A percentile compares a stretch with the other conserved stretches of the same genome.
Conservation (phyloP, 106 monocot genomes). For the Acorus gramineus region DNA sequence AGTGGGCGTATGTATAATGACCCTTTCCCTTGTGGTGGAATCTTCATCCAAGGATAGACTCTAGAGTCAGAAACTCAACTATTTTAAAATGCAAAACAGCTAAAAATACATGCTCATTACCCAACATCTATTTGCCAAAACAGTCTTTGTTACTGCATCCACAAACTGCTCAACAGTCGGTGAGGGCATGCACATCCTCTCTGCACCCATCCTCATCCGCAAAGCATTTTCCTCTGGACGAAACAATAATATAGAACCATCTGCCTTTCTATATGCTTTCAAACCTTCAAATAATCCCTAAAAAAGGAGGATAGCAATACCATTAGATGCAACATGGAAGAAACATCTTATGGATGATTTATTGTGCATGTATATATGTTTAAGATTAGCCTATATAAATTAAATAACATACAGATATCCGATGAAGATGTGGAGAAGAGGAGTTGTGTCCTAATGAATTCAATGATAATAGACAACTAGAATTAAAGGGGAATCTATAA, state of each 20-base stretch:
- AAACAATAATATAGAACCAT: constrained; percentile 74
- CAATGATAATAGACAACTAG: too few relatives aligned
- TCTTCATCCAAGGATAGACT: constrained; percentile 30
- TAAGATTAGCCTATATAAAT: too few relatives aligned
- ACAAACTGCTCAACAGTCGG: constrained; percentile 80
- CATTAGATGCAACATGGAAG: too few relatives aligned
- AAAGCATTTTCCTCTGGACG: constrained; percentile 85
- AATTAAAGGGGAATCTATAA: too few relatives aligned
- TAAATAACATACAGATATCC: too few relatives aligned
- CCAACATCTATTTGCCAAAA: constrained; percentile 86
- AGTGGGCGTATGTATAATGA: constrained; percentile 86
- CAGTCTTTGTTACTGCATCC: constrained; percentile 75
- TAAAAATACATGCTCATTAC: constrained; percentile 16
- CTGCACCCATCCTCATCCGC: constrained; percentile 73
- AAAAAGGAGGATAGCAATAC: too few relatives aligned
- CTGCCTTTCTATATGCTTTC: constrained; percentile 59
- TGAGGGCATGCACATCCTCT: constrained; percentile 89
- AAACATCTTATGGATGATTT: too few relatives aligned
- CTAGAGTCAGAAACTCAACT: not conserved
- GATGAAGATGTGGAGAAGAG: too few relatives aligned
- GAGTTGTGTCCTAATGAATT: too few relatives aligned
- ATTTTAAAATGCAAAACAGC: not conserved
- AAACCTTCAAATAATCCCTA: constrained; percentile 69
- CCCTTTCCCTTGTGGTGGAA: constrained; percentile 85
- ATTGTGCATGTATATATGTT: too few relatives aligned